These are phyloP conservation scores for Pseudocercospora pini-densiflorae DNA, from an alignment of 2,329 filamentous ascomycete species.

Conservation along the genomic window DNA sequence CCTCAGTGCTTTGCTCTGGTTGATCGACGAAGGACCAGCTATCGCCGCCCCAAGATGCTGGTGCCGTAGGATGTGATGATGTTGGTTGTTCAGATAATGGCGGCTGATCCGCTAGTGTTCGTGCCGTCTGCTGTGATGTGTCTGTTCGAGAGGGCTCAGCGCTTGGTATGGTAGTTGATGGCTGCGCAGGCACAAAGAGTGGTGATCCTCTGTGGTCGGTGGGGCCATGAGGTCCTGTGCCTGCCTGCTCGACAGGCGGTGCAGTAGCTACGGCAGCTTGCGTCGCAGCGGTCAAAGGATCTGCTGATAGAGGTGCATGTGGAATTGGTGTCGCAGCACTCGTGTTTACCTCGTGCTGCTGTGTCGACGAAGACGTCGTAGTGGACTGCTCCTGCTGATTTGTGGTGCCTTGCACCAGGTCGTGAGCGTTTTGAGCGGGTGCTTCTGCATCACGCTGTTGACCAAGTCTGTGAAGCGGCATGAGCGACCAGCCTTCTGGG, in stretches of 20 bases:
- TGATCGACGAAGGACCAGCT: conserved; percentile 27
- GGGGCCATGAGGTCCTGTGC: conserved; percentile 25
- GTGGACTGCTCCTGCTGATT: neutral
- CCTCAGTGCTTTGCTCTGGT: neutral
- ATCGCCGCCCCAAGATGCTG: conserved; percentile 24
- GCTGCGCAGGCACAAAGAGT: conserved; percentile 32
- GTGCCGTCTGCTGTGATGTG: neutral
- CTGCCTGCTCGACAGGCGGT: neutral
- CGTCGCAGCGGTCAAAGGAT: neutral
- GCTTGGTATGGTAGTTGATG: conserved; percentile 3
- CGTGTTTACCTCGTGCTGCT: neutral
- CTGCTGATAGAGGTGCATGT: neutral
- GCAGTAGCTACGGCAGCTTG: conserved; percentile 1
- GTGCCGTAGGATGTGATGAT: conserved; percentile 4
- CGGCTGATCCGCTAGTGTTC: neutral
- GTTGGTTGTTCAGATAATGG: neutral
- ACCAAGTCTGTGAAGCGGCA: conserved; percentile 49
- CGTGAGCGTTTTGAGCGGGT: too few species aligned
- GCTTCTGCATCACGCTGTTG: neutral
- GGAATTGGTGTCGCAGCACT: neutral
- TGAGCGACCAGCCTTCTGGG: conserved; percentile 58
- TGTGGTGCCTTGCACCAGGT: too few species aligned
- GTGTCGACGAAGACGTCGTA: neutral
- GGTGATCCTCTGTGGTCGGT: conserved; percentile 37
- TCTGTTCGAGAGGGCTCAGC: neutral